Percentiles rank a stretch among this genome's conserved stretches.
phyloP scores from a whole-genome alignment of 2,329 filamentous ascomycete species.

The Ascochyta fabae region DNA sequence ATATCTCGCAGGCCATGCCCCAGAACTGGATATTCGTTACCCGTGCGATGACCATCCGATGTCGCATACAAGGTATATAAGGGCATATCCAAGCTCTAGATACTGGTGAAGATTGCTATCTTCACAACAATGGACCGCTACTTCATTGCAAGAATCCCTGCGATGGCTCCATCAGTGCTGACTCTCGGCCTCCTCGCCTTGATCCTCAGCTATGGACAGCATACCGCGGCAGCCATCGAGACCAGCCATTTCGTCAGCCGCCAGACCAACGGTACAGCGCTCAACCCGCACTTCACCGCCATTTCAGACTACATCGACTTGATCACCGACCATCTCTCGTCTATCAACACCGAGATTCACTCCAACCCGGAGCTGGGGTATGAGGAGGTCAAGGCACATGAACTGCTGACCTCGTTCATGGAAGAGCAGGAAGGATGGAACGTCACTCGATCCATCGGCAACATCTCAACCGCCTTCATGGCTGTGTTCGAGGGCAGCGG shows the following conservation, averaged over 20 bases:
- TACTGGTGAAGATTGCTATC: too few relatives aligned
- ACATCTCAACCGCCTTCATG: conserved; percentile 46
- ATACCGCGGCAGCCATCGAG: background rate
- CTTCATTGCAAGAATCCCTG: conserved; percentile 2
- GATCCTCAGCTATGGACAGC: conserved; percentile 3
- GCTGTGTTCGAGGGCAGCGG: conserved; percentile 37
- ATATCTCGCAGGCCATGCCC: background rate
- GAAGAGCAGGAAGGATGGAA: conserved; percentile 39
- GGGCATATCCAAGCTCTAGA: background rate
- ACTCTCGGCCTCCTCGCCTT: conserved; percentile 6
- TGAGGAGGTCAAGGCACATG: conserved; percentile 58
- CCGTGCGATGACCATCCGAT: background rate
- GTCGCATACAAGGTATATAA: background rate
- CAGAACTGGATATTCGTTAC: background rate
- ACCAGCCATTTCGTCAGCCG: conserved; percentile 1
- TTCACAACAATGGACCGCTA: background rate
- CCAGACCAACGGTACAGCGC: conserved; percentile 13
- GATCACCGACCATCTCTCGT: conserved; percentile 45
- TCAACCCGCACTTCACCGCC: conserved; percentile 10
- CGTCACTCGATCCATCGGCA: conserved; percentile 44
- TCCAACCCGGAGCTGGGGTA: conserved; percentile 60
- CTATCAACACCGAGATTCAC: conserved; percentile 59
- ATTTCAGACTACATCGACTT: conserved; percentile 25
- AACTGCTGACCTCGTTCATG: conserved; percentile 58
- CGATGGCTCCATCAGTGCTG: conserved; percentile 5